phyloP scores from a whole-genome alignment of 345 rosid species.

The Noccaea bulbosa region DNA sequence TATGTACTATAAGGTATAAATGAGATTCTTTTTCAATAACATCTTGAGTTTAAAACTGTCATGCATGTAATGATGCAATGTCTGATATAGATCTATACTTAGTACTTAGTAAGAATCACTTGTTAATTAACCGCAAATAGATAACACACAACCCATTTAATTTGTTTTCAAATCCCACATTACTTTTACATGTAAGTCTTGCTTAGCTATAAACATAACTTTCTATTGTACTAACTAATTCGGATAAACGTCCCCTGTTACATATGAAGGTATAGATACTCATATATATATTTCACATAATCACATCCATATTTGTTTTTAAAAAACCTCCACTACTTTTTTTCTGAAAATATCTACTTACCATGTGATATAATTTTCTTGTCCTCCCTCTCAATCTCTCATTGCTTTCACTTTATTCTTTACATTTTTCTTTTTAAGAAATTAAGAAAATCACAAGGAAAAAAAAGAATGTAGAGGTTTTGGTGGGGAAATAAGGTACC shows the following conservation, averaged over 20 bases:
- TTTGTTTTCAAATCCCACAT: no score
- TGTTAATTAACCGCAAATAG: no score
- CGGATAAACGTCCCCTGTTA: not conserved
- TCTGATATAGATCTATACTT: not conserved
- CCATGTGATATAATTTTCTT: not conserved
- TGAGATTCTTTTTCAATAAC: not conserved
- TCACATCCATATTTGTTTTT: not conserved
- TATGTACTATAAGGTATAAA: not conserved
- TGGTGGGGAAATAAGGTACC: slow-evolving; percentile 31
- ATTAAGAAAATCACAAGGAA: not conserved
- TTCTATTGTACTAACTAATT: not conserved
- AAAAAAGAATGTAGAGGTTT: slow-evolving; percentile 12
- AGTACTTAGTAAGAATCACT: no score
- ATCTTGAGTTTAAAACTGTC: not conserved
- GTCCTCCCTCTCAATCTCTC: not conserved
- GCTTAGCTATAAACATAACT: not conserved
- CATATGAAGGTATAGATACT: not conserved
- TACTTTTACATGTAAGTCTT: not conserved
- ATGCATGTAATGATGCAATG: not conserved
- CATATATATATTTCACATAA: no score
- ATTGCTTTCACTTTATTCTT: slow-evolving; percentile 9
- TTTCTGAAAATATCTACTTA: slow-evolving; percentile 8
- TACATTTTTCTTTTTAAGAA: not conserved
- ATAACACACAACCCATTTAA: no score
- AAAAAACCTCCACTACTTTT: not conserved